A percentile compares a stretch with the other conserved stretches of the same genome.
These are phyloP conservation scores for Zychaea mexicana DNA, from an alignment of 371 early-diverging fungal genomes.

Conservation along the genomic window DNA sequence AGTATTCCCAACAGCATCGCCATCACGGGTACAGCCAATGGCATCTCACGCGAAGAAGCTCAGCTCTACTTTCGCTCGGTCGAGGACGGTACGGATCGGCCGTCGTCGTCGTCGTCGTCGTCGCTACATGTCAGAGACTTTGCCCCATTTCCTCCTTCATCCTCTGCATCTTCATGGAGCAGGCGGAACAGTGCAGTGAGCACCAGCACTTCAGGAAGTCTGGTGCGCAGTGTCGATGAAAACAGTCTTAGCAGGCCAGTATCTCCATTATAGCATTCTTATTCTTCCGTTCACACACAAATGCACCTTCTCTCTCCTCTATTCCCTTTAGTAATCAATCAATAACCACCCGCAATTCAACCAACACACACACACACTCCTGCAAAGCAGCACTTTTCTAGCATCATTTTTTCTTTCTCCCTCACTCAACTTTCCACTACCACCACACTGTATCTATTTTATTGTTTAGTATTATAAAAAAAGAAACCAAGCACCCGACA, in stretches of 20 bases:
- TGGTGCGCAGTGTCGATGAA: slow-evolving; percentile 17
- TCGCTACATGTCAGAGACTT: slow-evolving; percentile 9
- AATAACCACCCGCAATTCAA: too few species aligned
- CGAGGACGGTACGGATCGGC: background rate
- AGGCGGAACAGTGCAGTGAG: slow-evolving; percentile 3
- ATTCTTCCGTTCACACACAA: background rate
- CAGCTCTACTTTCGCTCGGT: background rate
- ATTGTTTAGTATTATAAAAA: background rate
- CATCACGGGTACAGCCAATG: slow-evolving; percentile 1
- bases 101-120: background rate
- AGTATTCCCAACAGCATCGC: slow-evolving; percentile 46
- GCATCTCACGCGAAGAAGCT: slow-evolving; percentile 7
- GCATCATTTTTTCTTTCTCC: too few species aligned
- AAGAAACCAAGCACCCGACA: background rate
- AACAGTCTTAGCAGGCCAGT: background rate
- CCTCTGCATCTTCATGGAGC: background rate
- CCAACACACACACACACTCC: too few species aligned
- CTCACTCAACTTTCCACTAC: background rate
- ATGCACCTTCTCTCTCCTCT: background rate
- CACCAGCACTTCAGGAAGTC: slow-evolving; percentile 3
- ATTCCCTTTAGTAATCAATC: too few species aligned
- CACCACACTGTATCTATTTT: background rate
- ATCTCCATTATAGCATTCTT: slow-evolving; percentile 8
- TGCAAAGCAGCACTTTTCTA: too few species aligned
- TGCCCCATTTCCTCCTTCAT: background rate